These are phyloP conservation scores for Candida argentea DNA, from an alignment of 805 yeast genomes.

Conservation along the genomic window DNA sequence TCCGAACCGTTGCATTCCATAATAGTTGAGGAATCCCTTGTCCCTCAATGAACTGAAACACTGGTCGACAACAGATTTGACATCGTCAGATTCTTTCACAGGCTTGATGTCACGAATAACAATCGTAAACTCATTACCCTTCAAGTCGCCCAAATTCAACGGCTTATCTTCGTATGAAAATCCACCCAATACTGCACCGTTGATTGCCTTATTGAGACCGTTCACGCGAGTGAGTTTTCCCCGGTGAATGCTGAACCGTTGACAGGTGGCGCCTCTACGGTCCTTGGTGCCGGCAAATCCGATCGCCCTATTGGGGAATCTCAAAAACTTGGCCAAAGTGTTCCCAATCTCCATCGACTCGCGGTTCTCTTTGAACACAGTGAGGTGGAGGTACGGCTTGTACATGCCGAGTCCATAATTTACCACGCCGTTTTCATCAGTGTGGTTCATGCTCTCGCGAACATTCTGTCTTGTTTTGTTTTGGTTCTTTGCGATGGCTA, in stretches of 20 bases:
- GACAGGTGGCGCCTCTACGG: constrained; percentile 92
- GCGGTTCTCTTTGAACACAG: constrained; percentile 85
- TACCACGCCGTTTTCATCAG: constrained; percentile 42
- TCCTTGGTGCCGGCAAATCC: constrained; percentile 95
- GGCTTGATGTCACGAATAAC: constrained; percentile 66
- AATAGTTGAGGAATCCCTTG: constrained; percentile 85
- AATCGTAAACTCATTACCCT: constrained; percentile 83
- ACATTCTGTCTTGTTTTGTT: constrained; percentile 29
- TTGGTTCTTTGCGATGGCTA: constrained; percentile 41
- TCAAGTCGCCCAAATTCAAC: constrained; percentile 69
- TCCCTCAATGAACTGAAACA: constrained; percentile 49
- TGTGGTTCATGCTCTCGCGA: constrained; percentile 27
- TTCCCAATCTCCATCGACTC: constrained; percentile 95
- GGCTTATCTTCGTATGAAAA: constrained; percentile 55
- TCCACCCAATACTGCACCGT: constrained; percentile 73
- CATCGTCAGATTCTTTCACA: constrained; percentile 15
- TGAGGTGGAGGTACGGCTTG: constrained; percentile 62
- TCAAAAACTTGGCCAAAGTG: constrained; percentile 58
- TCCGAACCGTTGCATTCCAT: constrained; percentile 98
- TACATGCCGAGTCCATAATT: constrained; percentile 68
- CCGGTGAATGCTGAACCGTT: constrained; percentile 58
- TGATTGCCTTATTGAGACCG: constrained; percentile 62
- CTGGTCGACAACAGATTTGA: constrained; percentile 37
- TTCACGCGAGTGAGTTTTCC: constrained; percentile 67
- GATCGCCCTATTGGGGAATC: constrained; percentile 60